Evolutionary conservation across 768 basidiomycete genomes (phyloP).

Genomic region (Amanita thiersii): DNA sequence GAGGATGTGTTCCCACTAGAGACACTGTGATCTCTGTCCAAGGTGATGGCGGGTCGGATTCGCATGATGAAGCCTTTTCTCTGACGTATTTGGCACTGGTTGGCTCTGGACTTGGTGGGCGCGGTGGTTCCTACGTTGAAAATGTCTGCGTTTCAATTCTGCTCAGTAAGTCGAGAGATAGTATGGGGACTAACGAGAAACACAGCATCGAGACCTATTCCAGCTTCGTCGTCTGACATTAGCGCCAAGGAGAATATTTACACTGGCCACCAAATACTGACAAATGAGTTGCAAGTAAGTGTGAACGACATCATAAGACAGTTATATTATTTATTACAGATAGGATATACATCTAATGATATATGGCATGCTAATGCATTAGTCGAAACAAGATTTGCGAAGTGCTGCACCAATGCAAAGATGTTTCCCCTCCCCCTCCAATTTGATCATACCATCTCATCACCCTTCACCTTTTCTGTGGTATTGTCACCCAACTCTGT

Average conservation of each 20-base stretch:
- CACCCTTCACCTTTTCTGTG: too few species aligned
- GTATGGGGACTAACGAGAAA: constrained; percentile 37
- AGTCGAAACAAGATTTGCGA: too few species aligned
- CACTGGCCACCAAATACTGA: too few species aligned
- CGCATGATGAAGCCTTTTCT: constrained; percentile 15
- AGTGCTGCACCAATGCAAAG: too few species aligned
- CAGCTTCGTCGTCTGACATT: constrained; percentile 23
- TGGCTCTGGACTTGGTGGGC: constrained; percentile 61
- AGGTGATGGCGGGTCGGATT: constrained; percentile 12
- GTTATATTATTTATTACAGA: too few species aligned
- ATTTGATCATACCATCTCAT: neutral
- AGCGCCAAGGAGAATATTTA: too few species aligned
- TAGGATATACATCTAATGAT: too few species aligned
- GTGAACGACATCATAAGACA: too few species aligned
- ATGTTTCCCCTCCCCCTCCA: too few species aligned
- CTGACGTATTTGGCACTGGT: constrained; percentile 45
- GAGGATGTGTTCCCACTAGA: constrained; percentile 71
- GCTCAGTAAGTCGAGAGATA: neutral
- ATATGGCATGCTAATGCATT: too few species aligned
- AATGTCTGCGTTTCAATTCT: neutral
- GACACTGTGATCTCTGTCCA: constrained; percentile 48
- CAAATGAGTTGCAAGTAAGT: too few species aligned
- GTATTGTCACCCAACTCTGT: neutral
- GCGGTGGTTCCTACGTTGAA: neutral
- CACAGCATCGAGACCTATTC: constrained; percentile 30